Evolutionary conservation across 441 rosid species (phyloP), one percentile per base, ranked within the genome.

Genomic region (Pelargonium fulgidum): DNA sequence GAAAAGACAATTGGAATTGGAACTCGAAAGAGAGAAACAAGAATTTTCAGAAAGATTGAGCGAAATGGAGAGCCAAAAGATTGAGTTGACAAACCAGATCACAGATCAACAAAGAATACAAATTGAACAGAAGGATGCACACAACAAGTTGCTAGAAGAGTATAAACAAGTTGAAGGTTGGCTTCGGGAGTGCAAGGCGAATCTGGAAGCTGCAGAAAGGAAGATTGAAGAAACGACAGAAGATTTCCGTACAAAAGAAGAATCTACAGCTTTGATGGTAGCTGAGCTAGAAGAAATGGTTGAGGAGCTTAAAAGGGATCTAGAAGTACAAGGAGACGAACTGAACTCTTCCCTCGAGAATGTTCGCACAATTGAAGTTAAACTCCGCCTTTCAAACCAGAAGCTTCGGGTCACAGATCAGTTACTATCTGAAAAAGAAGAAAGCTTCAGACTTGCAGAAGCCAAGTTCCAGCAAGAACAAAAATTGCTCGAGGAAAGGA

Each of bases 361-460:
- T 3, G 83, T 82, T 62, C 81, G 81, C 45, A 78, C 72, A 11
- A 83, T 90, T 7, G 99, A 92, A 79, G 93, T 94, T 5, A 86
- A 84, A 80, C 97, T 92, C 45, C 87, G 96, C 24, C 72, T 95
- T 66, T 92, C 99, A 6, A 95, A 88, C 87, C 99, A 95, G 87
- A 92, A 95, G 77, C 96, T 90, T 42, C 86, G 98, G 58, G 81
- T 95, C 76, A 89, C 97, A 0, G 96, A 94, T 39, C 99, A 94
- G 68, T 77, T 85, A 61, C 82, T 94, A 10, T 68, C 81, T 0
- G 97, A 92, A 86, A 90, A 77, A 65, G 99, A 94, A 81, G 94
- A 86, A 66, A 76, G 73, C 70, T 76, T 79, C 70, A 83, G 79
- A 80, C 82, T 77, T 64, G 83, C 85, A 9, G 96, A 89, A 83